phyloP scores from a whole-genome alignment of 148 eudicot species.

The Nepenthes gracilis region DNA sequence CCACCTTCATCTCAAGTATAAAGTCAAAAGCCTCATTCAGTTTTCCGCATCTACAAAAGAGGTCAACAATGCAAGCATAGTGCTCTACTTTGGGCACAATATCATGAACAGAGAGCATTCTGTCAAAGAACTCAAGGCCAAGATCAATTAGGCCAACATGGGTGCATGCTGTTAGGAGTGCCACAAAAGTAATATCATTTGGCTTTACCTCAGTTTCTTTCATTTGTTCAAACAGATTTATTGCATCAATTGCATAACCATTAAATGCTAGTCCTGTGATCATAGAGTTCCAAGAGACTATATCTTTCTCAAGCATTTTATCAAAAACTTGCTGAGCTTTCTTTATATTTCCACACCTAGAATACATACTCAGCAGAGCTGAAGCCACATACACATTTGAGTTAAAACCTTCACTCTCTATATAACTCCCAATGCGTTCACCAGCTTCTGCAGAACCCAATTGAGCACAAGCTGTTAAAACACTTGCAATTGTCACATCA shows the following conservation, averaged over 20 bases:
- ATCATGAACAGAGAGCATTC: conserved; percentile 26
- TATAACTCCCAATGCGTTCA: conserved; percentile 27
- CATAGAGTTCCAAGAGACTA: conserved; percentile 50
- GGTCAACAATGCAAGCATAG: conserved; percentile 51
- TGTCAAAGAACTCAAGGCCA: conserved; percentile 33
- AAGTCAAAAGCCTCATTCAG: conserved; percentile 38
- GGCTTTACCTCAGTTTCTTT: conserved; percentile 24
- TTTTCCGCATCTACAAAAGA: conserved; percentile 38
- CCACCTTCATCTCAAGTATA: conserved; percentile 34
- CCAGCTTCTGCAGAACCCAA: conserved; percentile 44
- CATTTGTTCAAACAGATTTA: conserved; percentile 25
- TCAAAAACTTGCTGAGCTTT: conserved; percentile 32
- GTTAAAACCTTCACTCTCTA: conserved; percentile 23
- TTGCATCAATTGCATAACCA: conserved; percentile 37
- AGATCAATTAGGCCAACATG: conserved; percentile 40
- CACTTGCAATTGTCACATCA: conserved; percentile 43
- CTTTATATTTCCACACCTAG: conserved; percentile 34
- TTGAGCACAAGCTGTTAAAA: conserved; percentile 47
- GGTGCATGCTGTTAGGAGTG: conserved; percentile 44
- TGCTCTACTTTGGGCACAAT: conserved; percentile 41
- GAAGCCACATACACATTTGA: conserved; percentile 32
- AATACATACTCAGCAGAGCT: conserved; percentile 44
- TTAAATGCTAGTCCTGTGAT: conserved; percentile 43
- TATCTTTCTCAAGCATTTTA: conserved; percentile 31
- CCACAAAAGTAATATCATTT: conserved; percentile 40